phyloP scores from a whole-genome alignment of 2,329 filamentous ascomycete genomes.

The Herpotrichia juniperi region DNA sequence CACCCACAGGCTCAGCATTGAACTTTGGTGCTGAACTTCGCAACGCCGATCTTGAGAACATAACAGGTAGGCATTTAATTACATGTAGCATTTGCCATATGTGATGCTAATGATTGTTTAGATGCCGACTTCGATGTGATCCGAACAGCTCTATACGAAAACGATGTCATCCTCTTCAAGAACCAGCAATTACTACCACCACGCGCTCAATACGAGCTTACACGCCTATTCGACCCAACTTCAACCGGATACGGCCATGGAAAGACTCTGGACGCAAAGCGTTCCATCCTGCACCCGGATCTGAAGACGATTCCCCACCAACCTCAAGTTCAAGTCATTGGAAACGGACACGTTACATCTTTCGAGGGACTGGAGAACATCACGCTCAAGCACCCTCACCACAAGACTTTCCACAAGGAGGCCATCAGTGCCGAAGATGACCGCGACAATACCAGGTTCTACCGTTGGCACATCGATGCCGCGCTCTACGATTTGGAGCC shows the following conservation, averaged over 20 bases:
- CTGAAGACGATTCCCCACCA: slow-evolving; percentile 81
- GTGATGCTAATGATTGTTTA: slow-evolving; percentile 24
- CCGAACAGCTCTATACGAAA: slow-evolving; percentile 67
- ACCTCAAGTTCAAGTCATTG: slow-evolving; percentile 80
- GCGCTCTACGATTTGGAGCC: slow-evolving; percentile 78
- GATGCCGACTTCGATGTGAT: slow-evolving; percentile 70
- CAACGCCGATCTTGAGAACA: slow-evolving; percentile 65
- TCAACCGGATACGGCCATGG: slow-evolving; percentile 74
- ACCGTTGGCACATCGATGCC: slow-evolving; percentile 82
- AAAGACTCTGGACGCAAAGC: slow-evolving; percentile 72
- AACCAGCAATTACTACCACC: slow-evolving; percentile 68
- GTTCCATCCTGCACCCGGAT: slow-evolving; percentile 74
- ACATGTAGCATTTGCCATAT: slow-evolving; percentile 7
- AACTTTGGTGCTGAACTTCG: slow-evolving; percentile 67
- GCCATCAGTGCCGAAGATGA: slow-evolving; percentile 67
- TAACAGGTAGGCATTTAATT: slow-evolving; percentile 59
- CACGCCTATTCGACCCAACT: slow-evolving; percentile 73
- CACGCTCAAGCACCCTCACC: slow-evolving; percentile 75
- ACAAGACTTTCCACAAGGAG: slow-evolving; percentile 75
- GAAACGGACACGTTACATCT: slow-evolving; percentile 71
- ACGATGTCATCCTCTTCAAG: slow-evolving; percentile 75
- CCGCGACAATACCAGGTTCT: slow-evolving; percentile 65
- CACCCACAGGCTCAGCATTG: slow-evolving; percentile 27
- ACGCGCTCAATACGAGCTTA: slow-evolving; percentile 75
- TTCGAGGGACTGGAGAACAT: slow-evolving; percentile 76